Percentiles rank a stretch among this genome's conserved stretches.
Evolutionary conservation across 306 rosid species (phyloP).

Genomic region (Inga leiocalycina): DNA sequence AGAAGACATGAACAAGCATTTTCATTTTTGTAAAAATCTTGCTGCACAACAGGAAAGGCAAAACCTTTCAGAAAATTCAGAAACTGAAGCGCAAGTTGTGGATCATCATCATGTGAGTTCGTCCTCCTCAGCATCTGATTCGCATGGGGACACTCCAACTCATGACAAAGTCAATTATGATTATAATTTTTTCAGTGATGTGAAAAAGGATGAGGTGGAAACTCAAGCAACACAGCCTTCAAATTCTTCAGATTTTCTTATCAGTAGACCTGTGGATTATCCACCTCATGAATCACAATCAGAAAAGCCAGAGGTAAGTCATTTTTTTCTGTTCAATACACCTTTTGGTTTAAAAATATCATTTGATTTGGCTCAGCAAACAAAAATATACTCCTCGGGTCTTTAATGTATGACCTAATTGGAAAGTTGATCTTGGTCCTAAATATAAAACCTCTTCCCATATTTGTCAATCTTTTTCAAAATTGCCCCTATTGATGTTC

Average conservation of each 20-base stretch:
- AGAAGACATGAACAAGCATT: not conserved
- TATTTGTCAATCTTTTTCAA: no score
- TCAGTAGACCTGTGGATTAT: constrained; percentile 32
- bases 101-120: constrained; percentile 23
- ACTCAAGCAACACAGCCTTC: constrained; percentile 36
- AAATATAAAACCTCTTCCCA: no score
- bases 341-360: not conserved
- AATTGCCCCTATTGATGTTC: no score
- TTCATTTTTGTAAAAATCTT: not conserved
- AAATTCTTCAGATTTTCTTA: not conserved
- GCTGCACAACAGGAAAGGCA: constrained; percentile 34
- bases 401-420: no score
- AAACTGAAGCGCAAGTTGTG: constrained; percentile 21
- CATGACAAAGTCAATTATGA: constrained; percentile 10
- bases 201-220: constrained; percentile 28
- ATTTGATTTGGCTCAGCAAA: no score
- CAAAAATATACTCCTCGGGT: no score
- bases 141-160: constrained; percentile 32
- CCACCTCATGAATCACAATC: constrained; percentile 30
- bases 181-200: constrained; percentile 30
- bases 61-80: constrained; percentile 30
- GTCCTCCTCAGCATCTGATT: constrained; percentile 13
- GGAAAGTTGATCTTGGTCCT: no score
- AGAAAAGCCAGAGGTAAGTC: constrained; percentile 46
- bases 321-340: no score